Percentiles rank a stretch among this genome's conserved stretches.
These are phyloP conservation scores for Heliocybe sulcata DNA, from an alignment of 1,284 basidiomycete species.

Conservation along the genomic window DNA sequence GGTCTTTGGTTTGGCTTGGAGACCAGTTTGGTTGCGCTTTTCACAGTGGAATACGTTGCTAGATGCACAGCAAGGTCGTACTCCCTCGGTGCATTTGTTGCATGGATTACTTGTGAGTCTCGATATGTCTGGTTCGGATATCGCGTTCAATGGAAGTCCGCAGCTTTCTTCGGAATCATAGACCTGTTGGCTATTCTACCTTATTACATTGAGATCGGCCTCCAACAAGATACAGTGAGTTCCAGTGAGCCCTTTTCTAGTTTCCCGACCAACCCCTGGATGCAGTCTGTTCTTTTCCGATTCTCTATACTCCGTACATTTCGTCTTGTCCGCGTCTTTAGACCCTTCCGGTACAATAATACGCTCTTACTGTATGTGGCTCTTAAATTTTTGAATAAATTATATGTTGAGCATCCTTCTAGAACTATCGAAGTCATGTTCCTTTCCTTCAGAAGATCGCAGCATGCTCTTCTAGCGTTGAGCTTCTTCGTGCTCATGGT, in stretches of 20 bases:
- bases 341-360: constrained; percentile 79
- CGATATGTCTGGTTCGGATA: neutral
- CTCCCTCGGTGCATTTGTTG: constrained; percentile 48
- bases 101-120: constrained; percentile 64
- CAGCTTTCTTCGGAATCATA: constrained; percentile 78
- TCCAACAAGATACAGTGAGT: constrained; percentile 81
- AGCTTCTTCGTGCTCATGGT: constrained; percentile 87
- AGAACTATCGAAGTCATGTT: constrained; percentile 93
- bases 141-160: neutral
- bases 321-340: constrained; percentile 78
- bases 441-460: constrained; percentile 76
- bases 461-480: constrained; percentile 81
- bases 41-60: constrained; percentile 74
- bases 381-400: neutral
- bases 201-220: constrained; percentile 78
- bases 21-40: constrained; percentile 70
- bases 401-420: constrained; percentile 1
- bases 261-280: constrained; percentile 1
- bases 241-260: neutral
- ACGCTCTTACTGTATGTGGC: constrained; percentile 66
- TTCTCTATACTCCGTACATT: constrained; percentile 85
- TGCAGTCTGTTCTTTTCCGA: constrained; percentile 73
- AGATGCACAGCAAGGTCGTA: constrained; percentile 60
- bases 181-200: constrained; percentile 81
- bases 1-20: constrained; percentile 79